Evolutionary conservation across 106 monocot species (phyloP).

Genomic region (Iris macrosiphon): DNA sequence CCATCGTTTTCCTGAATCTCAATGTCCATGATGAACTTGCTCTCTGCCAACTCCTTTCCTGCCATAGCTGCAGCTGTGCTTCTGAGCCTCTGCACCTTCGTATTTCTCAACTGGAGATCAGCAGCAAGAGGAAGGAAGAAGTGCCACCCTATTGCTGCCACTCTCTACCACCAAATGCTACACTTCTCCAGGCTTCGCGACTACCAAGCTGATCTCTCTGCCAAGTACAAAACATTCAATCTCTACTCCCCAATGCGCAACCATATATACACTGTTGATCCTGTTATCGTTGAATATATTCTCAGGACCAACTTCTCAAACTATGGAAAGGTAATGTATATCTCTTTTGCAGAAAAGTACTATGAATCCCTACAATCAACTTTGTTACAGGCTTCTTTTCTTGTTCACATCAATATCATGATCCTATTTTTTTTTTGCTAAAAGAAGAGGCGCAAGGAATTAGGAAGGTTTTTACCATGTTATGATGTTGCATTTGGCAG

Average conservation of each 20-base stretch:
- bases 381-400: too few relatives aligned
- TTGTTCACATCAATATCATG: too few relatives aligned
- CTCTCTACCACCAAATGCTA: not conserved
- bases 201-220: not conserved
- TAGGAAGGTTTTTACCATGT: too few relatives aligned
- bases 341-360: not conserved
- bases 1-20: too few relatives aligned
- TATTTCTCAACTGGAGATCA: too few relatives aligned
- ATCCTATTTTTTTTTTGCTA: not conserved
- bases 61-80: too few relatives aligned
- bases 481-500: too few relatives aligned
- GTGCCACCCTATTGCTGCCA: not conserved
- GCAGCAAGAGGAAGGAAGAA: too few relatives aligned
- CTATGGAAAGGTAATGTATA: constrained; percentile 20
- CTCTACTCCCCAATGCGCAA: not conserved
- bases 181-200: constrained; percentile 1
- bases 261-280: constrained; percentile 5
- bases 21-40: too few relatives aligned
- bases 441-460: too few relatives aligned
- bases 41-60: too few relatives aligned
- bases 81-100: too few relatives aligned
- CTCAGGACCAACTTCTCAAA: constrained; percentile 13
- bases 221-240: constrained; percentile 4
- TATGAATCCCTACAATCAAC: not conserved
- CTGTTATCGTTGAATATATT: constrained; percentile 6